These are phyloP conservation scores for Brassica napus DNA, from an alignment of 345 rosid species.

Conservation along the genomic window DNA sequence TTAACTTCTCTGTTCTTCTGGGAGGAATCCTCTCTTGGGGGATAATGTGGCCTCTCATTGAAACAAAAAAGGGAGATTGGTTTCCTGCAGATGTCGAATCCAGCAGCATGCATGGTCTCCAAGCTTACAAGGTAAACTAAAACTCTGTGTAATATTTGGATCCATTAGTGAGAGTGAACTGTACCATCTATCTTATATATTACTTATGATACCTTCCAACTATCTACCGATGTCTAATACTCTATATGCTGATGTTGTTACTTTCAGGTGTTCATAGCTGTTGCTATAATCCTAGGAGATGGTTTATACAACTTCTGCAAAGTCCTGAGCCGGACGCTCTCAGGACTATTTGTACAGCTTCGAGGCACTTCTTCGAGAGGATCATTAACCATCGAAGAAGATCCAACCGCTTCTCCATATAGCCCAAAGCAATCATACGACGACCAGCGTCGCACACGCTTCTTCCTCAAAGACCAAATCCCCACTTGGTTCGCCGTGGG, in stretches of 20 bases:
- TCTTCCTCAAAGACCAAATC: slow-evolving; percentile 78
- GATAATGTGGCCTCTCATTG: slow-evolving; percentile 84
- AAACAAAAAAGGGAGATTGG: slow-evolving; percentile 61
- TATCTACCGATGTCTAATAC: no score
- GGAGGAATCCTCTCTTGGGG: slow-evolving; percentile 88
- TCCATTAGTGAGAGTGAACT: no score
- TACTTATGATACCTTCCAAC: no score
- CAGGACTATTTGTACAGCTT: slow-evolving; percentile 52
- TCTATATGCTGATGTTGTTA: neutral
- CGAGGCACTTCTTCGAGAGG: slow-evolving; percentile 32
- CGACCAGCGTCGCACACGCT: slow-evolving; percentile 57
- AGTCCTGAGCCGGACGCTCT: slow-evolving; percentile 59
- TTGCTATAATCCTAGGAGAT: slow-evolving; percentile 84
- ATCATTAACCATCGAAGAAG: slow-evolving; percentile 45
- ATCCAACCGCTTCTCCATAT: slow-evolving; percentile 39
- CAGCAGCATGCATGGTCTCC: slow-evolving; percentile 60
- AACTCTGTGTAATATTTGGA: neutral
- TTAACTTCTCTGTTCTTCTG: slow-evolving; percentile 51
- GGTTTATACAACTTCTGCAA: slow-evolving; percentile 77
- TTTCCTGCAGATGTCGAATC: slow-evolving; percentile 41
- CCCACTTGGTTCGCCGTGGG: slow-evolving; percentile 65
- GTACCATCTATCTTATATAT: no score
- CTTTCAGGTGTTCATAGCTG: slow-evolving; percentile 70
- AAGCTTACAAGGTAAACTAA: slow-evolving; percentile 64
- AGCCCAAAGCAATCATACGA: slow-evolving; percentile 50